A percentile compares a stretch with the other conserved stretches of the same genome.
These are phyloP conservation scores for Spinellus fusiger DNA, from an alignment of 192 early-diverging fungal genomes.

Conservation along the genomic window DNA sequence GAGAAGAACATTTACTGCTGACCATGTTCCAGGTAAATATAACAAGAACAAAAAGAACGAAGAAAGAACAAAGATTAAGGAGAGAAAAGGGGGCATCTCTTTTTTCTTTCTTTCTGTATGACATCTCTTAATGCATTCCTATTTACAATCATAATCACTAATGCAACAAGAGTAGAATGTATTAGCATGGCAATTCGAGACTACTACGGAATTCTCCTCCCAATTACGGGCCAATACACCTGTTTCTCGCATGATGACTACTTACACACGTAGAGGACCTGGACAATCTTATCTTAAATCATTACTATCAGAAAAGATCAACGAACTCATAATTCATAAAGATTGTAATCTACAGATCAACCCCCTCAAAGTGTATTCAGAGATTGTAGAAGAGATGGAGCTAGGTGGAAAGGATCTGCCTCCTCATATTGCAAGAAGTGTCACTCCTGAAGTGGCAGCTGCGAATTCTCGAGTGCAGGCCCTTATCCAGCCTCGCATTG, in stretches of 20 bases:
- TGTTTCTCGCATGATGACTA: conserved; percentile 96
- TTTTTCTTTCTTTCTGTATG: background rate
- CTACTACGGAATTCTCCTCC: conserved; percentile 79
- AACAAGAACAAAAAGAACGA: background rate
- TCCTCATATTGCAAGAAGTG: conserved; percentile 59
- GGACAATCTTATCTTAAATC: conserved; percentile 91
- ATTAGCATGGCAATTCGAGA: conserved; percentile 85
- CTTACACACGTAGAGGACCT: conserved; percentile 89
- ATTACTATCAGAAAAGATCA: conserved; percentile 77
- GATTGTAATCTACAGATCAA: conserved; percentile 92
- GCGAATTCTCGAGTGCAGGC: conserved; percentile 77
- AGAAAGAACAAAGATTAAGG: background rate
- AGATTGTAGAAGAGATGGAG: conserved; percentile 72
- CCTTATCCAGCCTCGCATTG: conserved; percentile 72
- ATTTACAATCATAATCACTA: background rate
- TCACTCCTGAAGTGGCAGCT: conserved; percentile 77
- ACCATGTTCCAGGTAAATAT: conserved; percentile 85
- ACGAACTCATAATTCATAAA: conserved; percentile 74
- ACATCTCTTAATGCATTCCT: background rate
- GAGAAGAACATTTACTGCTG: conserved; percentile 89
- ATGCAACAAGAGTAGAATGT: conserved; percentile 45
- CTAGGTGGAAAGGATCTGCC: conserved; percentile 51
- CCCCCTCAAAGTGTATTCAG: conserved; percentile 85
- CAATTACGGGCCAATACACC: conserved; percentile 92
- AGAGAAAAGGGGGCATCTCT: too few species aligned